Evolutionary conservation across 345 rosid species (phyloP).

Genomic region (Populus pruinosa): DNA sequence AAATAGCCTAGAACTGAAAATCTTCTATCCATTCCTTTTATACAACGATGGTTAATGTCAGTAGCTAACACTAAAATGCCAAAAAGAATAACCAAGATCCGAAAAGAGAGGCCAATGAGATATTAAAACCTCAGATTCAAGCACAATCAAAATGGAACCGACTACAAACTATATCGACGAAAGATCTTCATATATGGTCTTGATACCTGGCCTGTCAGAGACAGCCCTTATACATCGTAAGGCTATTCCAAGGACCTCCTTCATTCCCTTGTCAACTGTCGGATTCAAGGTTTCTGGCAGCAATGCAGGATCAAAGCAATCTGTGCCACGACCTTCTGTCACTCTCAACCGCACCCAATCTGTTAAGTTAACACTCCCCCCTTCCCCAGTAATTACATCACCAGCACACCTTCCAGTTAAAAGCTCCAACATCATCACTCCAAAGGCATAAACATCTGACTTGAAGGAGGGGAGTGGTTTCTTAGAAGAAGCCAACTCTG

Average conservation of each 20-base stretch:
- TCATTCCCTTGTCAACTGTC: slow-evolving; percentile 72
- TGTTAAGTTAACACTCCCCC: slow-evolving; percentile 70
- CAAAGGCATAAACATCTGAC: slow-evolving; percentile 94
- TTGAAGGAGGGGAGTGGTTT: slow-evolving; percentile 90
- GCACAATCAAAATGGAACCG: slow-evolving; percentile 6
- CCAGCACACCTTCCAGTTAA: slow-evolving; percentile 91
- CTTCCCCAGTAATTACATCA: slow-evolving; percentile 80
- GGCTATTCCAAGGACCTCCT: slow-evolving; percentile 90
- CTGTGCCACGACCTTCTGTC: slow-evolving; percentile 61
- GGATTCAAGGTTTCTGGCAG: slow-evolving; percentile 49
- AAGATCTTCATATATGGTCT: slow-evolving; percentile 93
- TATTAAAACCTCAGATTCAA: slow-evolving; percentile 30
- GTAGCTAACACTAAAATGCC: slow-evolving; percentile 14
- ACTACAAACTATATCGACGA: slow-evolving; percentile 60
- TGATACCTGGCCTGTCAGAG: slow-evolving; percentile 94
- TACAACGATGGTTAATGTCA: slow-evolving; percentile 19
- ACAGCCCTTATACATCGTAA: slow-evolving; percentile 69
- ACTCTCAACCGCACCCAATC: slow-evolving; percentile 77
- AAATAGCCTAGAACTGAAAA: slow-evolving; percentile 6
- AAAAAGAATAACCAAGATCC: not conserved
- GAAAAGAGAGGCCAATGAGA: slow-evolving; percentile 32
- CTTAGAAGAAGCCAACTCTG: slow-evolving; percentile 84
- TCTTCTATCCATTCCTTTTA: slow-evolving; percentile 19
- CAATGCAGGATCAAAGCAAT: slow-evolving; percentile 71
- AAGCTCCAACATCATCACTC: slow-evolving; percentile 74